Conservation (phyloP, 2,329 filamentous ascomycete species). For the Ophiocordyceps unilateralis region DNA sequence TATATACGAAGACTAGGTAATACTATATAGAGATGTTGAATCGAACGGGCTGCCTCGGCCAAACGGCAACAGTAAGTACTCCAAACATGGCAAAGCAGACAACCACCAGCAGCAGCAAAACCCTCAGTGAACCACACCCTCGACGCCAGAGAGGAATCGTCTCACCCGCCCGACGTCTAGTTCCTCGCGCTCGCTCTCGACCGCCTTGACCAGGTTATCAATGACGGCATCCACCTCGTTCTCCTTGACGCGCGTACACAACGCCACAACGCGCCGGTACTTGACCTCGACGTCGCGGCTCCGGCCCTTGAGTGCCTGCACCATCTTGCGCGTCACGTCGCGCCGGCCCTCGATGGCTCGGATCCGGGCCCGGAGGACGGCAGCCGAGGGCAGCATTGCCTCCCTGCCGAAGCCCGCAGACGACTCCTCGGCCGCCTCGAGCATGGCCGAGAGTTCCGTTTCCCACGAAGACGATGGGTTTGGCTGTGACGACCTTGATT, state of each 20-base stretch:
- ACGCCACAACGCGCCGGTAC: constrained; percentile 71
- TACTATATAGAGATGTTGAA: no score
- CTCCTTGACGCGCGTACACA: constrained; percentile 71
- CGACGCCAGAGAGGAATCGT: constrained; percentile 65
- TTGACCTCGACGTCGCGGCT: constrained; percentile 74
- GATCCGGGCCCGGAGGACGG: constrained; percentile 48
- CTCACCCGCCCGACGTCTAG: constrained; percentile 61
- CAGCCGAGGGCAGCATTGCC: constrained; percentile 36
- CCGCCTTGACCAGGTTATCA: constrained; percentile 64
- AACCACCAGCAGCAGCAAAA: not conserved
- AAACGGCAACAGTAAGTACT: no score
- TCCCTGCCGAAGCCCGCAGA: constrained; percentile 18
- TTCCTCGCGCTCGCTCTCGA: constrained; percentile 71
- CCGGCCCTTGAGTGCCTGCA: constrained; percentile 55
- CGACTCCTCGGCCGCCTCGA: constrained; percentile 24
- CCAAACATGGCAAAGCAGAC: not conserved
- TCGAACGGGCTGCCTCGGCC: no score
- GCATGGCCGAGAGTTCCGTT: constrained; percentile 30
- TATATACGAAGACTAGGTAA: no score
- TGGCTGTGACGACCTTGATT: constrained; percentile 21
- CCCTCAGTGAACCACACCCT: constrained; percentile 28
- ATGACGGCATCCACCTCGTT: constrained; percentile 65
- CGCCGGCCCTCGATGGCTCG: constrained; percentile 56
- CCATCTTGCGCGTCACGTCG: constrained; percentile 45
- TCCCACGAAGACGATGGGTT: constrained; percentile 35